Conservation (phyloP, 768 basidiomycete species). For the Pleurotus salmoneostramineus region DNA sequence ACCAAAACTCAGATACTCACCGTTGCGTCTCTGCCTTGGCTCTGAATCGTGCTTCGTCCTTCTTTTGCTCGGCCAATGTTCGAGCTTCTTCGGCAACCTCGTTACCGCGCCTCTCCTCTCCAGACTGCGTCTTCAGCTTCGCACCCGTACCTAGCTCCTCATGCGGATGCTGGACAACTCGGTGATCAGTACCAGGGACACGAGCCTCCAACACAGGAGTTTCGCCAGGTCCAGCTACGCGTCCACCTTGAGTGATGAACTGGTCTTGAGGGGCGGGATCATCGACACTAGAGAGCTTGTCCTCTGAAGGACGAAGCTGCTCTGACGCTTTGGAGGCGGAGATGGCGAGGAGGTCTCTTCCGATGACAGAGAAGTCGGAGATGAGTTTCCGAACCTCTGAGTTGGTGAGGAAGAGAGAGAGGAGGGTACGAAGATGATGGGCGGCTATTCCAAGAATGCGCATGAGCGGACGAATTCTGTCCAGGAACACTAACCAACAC, state of each 20-base stretch:
- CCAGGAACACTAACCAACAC: slow-evolving; percentile 6
- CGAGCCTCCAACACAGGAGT: slow-evolving; percentile 27
- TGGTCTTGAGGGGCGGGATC: slow-evolving; percentile 63
- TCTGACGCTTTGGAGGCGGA: slow-evolving; percentile 68
- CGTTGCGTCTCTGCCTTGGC: neutral
- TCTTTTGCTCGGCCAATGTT: neutral
- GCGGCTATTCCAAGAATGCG: slow-evolving; percentile 44
- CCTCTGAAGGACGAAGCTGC: slow-evolving; percentile 59
- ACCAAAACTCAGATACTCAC: no score
- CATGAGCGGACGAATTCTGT: neutral
- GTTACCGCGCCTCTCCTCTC: neutral
- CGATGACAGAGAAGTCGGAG: slow-evolving; percentile 70
- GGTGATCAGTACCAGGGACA: slow-evolving; percentile 23
- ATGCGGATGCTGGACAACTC: neutral
- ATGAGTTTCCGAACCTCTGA: slow-evolving; percentile 88
- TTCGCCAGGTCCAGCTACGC: slow-evolving; percentile 23
- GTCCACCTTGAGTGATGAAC: slow-evolving; percentile 49
- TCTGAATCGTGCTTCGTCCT: neutral
- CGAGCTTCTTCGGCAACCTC: neutral
- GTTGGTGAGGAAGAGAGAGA: slow-evolving; percentile 86
- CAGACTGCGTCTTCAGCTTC: neutral
- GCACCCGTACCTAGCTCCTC: neutral
- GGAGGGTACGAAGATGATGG: slow-evolving; percentile 81
- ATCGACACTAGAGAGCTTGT: slow-evolving; percentile 60
- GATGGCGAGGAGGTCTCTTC: slow-evolving; percentile 78